Conservation (phyloP, 805 yeast genomes). For the Huiozyma sinensis region DNA sequence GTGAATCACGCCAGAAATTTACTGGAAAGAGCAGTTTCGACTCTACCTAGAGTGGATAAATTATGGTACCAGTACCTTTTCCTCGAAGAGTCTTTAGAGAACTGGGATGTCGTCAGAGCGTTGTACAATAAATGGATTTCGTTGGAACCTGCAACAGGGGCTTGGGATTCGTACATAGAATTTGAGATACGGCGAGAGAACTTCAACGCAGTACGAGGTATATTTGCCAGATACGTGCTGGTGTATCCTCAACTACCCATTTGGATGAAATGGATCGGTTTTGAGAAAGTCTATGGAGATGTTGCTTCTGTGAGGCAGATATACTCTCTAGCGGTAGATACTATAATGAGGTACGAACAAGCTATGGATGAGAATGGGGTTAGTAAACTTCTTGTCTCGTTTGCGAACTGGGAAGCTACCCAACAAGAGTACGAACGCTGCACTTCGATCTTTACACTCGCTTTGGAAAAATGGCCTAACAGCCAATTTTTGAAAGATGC, state of each 20-base stretch:
- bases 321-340: constrained; percentile 56
- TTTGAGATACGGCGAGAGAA: constrained; percentile 64
- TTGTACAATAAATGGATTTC: constrained; percentile 72
- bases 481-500: constrained; percentile 30
- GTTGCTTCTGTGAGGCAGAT: constrained; percentile 45
- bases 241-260: constrained; percentile 42
- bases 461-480: constrained; percentile 36
- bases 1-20: constrained; percentile 84
- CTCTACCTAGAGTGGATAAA: constrained; percentile 71
- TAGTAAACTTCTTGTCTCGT: constrained; percentile 29
- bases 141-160: constrained; percentile 59
- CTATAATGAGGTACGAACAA: constrained; percentile 24
- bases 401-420: constrained; percentile 65
- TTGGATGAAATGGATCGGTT: constrained; percentile 70
- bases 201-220: constrained; percentile 42
- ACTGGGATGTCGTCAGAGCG: constrained; percentile 47
- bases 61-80: constrained; percentile 78
- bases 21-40: constrained; percentile 62
- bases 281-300: constrained; percentile 49
- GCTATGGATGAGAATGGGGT: constrained; percentile 28
- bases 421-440: constrained; percentile 55
- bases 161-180: constrained; percentile 66
- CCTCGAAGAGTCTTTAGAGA: constrained; percentile 69
- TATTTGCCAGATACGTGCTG: constrained; percentile 47
- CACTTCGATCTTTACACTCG: constrained; percentile 43